A percentile compares a stretch with the other conserved stretches of the same genome.
Evolutionary conservation across 2,329 filamentous ascomycete genomes (phyloP).

Genomic region (Aphanoascus verrucosus): DNA sequence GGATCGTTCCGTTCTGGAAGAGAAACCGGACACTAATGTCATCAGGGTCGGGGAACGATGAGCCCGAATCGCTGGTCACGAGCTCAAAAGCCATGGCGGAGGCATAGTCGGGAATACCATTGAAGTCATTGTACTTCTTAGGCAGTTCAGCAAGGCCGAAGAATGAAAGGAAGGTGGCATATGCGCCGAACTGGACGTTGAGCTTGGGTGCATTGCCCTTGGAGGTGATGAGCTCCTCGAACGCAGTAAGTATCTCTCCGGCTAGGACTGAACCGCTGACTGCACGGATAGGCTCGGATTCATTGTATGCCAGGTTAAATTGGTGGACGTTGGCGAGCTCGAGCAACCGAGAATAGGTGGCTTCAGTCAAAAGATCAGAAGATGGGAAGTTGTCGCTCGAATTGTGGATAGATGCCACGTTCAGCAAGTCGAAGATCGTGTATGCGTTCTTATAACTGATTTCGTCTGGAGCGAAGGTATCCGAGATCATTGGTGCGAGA

Average conservation of each 20-base stretch:
- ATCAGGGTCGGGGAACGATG: conserved; percentile 34
- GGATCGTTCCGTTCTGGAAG: conserved; percentile 52
- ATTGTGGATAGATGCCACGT: conserved; percentile 55
- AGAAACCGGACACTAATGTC: conserved; percentile 51
- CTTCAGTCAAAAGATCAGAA: conserved; percentile 48
- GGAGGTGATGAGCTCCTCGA: conserved; percentile 33
- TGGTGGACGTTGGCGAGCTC: conserved; percentile 71
- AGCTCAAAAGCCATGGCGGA: conserved; percentile 70
- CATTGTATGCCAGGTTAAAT: conserved; percentile 73
- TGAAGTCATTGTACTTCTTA: conserved; percentile 51
- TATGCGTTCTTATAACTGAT: conserved; percentile 54
- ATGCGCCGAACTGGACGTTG: conserved; percentile 51
- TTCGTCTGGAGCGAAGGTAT: conserved; percentile 39
- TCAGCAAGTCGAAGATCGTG: conserved; percentile 54
- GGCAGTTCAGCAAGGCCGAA: conserved; percentile 49
- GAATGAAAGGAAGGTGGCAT: conserved; percentile 51
- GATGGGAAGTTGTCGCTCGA: conserved; percentile 47
- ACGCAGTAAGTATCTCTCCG: conserved; percentile 46
- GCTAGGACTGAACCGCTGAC: conserved; percentile 54
- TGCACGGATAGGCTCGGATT: conserved; percentile 37
- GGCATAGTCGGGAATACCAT: conserved; percentile 71
- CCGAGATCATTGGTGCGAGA: conserved; percentile 44
- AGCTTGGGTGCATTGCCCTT: conserved; percentile 31
- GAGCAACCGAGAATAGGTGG: conserved; percentile 52
- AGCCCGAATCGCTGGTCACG: conserved; percentile 41